phyloP scores from a whole-genome alignment of 805 yeast species.

The Torulaspora indica region DNA sequence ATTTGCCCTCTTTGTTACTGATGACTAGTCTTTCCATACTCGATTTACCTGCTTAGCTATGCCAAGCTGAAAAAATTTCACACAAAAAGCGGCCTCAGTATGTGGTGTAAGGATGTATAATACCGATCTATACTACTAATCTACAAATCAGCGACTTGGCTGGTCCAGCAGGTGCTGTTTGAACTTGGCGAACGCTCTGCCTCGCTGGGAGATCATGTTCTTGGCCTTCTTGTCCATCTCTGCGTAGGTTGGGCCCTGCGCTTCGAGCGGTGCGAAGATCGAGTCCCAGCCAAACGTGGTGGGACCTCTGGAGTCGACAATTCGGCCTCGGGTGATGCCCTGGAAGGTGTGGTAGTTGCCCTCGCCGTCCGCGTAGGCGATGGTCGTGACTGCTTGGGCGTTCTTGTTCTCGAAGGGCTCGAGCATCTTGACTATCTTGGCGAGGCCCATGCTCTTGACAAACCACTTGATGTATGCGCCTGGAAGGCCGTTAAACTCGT shows the following conservation, averaged over 20 bases:
- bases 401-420: constrained; percentile 75
- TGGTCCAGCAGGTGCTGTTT: constrained; percentile 45
- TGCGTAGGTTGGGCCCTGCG: constrained; percentile 73
- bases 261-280: constrained; percentile 62
- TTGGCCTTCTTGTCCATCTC: constrained; percentile 77
- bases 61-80: constrained; percentile 11
- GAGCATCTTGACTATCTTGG: constrained; percentile 72
- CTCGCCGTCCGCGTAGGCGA: constrained; percentile 84
- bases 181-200: constrained; percentile 71
- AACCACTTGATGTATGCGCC: constrained; percentile 98
- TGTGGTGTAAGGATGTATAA: not conserved
- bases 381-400: constrained; percentile 87
- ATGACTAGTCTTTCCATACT: constrained; percentile 2
- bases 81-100: not conserved
- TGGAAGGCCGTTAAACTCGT: constrained; percentile 78
- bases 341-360: constrained; percentile 77
- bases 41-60: not conserved
- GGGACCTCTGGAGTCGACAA: constrained; percentile 76
- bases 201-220: constrained; percentile 83
- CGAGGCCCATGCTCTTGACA: constrained; percentile 65
- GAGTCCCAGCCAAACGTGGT: constrained; percentile 93
- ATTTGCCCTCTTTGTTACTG: not conserved
- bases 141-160: not conserved
- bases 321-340: constrained; percentile 76
- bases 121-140: not conserved